Evolutionary conservation across 176 grass and related monocot species (phyloP).

Genomic region (Oryza longistaminata): DNA sequence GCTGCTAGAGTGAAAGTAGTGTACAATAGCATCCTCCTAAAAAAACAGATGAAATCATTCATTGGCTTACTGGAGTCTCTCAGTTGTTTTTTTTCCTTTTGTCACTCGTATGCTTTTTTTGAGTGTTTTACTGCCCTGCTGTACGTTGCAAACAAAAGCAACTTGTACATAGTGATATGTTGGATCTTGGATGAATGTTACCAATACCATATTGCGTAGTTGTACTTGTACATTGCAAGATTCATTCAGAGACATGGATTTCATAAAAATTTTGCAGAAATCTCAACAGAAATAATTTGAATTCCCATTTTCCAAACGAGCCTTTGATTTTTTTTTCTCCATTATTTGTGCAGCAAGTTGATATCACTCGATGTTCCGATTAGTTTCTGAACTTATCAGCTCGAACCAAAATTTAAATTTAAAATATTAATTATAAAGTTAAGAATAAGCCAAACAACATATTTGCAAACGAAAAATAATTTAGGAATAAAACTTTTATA

Average conservation of each 20-base stretch:
- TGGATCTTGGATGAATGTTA: neutral
- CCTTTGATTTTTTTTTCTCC: neutral
- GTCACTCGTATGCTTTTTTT: neutral
- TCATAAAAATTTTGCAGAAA: neutral
- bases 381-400: too few relatives aligned
- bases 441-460: too few relatives aligned
- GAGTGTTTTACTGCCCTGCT: neutral
- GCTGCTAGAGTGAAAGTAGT: conserved; percentile 54
- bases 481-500: too few relatives aligned
- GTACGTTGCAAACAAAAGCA: neutral
- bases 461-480: too few relatives aligned
- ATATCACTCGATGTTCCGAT: neutral
- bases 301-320: neutral
- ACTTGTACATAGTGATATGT: conserved; percentile 6
- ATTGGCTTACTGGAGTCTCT: neutral
- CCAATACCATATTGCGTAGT: neutral
- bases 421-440: too few relatives aligned
- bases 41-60: neutral
- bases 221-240: neutral
- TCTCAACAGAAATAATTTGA: neutral
- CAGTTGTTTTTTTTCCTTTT: neutral
- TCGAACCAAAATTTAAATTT: too few relatives aligned
- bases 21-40: conserved; percentile 19
- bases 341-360: neutral
- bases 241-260: neutral